Evolutionary conservation across 2,329 filamentous ascomycete genomes (phyloP).

Genomic region (Pseudogymnoascus sp.): DNA sequence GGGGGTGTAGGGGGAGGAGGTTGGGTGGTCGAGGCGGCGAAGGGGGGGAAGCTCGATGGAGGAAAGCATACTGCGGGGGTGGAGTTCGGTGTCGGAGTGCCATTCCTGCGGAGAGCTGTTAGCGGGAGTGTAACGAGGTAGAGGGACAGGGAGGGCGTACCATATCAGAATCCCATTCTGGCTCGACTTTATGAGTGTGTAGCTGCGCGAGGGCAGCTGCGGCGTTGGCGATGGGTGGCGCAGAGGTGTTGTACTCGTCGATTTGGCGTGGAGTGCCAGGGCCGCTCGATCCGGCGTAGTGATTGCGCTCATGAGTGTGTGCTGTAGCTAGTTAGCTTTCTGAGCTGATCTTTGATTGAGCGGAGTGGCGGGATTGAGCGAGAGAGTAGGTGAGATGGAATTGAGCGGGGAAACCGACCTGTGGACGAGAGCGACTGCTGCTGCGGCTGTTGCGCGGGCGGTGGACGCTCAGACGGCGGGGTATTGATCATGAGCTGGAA

Average conservation of each 20-base stretch:
- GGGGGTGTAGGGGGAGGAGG: conserved; percentile 34
- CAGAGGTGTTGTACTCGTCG: conserved; percentile 57
- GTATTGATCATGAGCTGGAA: conserved; percentile 94
- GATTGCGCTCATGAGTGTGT: conserved; percentile 55
- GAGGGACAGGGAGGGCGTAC: conserved; percentile 42
- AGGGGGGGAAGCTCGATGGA: conserved; percentile 68
- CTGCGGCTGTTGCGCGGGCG: conserved; percentile 12
- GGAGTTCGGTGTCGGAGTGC: conserved; percentile 62
- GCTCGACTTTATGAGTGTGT: conserved; percentile 66
- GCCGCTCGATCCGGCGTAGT: conserved; percentile 58
- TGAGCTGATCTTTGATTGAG: not conserved
- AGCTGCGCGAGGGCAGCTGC: conserved; percentile 83
- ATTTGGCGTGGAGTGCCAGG: conserved; percentile 60
- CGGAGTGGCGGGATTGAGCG: not conserved
- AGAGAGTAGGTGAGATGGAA: not conserved
- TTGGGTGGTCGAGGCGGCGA: conserved; percentile 49
- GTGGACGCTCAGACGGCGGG: conserved; percentile 49
- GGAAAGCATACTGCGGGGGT: conserved; percentile 49
- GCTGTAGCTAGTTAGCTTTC: conserved; percentile 30
- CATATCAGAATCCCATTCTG: conserved; percentile 70
- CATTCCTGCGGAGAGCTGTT: conserved; percentile 48
- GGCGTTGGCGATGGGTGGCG: conserved; percentile 63
- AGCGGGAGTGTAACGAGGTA: not conserved
- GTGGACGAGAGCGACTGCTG: not conserved
- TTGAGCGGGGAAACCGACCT: not conserved